Evolutionary conservation across 2,329 filamentous ascomycete genomes (phyloP).

Genomic region (Rhinocladiella mackenziei): DNA sequence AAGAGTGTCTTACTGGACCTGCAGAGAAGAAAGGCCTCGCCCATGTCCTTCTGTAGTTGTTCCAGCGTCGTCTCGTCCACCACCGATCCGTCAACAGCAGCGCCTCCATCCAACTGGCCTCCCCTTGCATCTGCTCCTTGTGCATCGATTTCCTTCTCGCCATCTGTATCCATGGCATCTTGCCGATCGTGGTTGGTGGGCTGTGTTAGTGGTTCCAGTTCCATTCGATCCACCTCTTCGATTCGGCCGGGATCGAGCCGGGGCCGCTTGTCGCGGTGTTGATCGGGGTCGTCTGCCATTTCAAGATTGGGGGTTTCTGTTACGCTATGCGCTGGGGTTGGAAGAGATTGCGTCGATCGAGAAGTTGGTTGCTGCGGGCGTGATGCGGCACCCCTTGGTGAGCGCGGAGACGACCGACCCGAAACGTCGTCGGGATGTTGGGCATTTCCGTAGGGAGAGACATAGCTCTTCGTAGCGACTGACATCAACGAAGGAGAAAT

Average conservation of each 20-base stretch:
- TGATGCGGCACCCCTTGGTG: conserved; percentile 39
- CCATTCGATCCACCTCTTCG: conserved; percentile 20
- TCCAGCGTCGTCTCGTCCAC: conserved; percentile 36
- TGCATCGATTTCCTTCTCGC: conserved; percentile 1
- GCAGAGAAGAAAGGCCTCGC: conserved; percentile 47
- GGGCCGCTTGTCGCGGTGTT: conserved; percentile 28
- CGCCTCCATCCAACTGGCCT: background rate
- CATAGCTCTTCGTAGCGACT: conserved; percentile 48
- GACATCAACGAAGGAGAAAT: conserved; percentile 48
- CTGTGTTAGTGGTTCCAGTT: conserved; percentile 18
- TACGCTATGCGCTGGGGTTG: conserved; percentile 46
- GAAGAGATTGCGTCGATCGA: conserved; percentile 39
- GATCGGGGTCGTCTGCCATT: conserved; percentile 34
- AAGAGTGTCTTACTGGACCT: conserved; percentile 50
- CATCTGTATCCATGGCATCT: conserved; percentile 16
- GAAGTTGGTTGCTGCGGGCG: conserved; percentile 42
- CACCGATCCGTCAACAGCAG: background rate
- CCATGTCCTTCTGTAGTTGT: conserved; percentile 45
- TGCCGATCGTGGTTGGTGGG: conserved; percentile 29
- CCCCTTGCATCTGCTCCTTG: conserved; percentile 1
- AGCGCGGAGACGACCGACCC: conserved; percentile 40
- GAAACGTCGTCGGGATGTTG: conserved; percentile 33
- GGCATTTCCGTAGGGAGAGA: conserved; percentile 42
- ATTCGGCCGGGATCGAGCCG: conserved; percentile 15
- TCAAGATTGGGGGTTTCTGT: conserved; percentile 37